Conservation (phyloP, 2,329 filamentous ascomycete genomes). For the Penicillium italicum region DNA sequence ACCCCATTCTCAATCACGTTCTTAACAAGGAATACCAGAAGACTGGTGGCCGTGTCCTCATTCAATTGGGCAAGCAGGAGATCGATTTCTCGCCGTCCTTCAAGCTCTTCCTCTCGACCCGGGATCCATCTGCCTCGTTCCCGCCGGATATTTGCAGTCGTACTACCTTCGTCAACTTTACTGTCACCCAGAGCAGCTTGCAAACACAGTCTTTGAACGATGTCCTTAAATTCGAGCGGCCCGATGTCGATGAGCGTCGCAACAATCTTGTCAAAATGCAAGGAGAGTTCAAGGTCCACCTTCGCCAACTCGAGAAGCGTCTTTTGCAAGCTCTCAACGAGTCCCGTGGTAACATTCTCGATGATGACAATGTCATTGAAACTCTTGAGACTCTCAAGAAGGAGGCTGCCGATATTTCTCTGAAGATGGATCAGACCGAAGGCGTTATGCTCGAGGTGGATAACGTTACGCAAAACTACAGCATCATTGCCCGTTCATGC, state of each 20-base stretch:
- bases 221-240: conserved; percentile 93
- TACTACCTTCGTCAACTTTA: conserved; percentile 99
- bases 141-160: conserved; percentile 96
- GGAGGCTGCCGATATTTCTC: conserved; percentile 91
- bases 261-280: conserved; percentile 98
- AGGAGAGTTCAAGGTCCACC: conserved; percentile 98
- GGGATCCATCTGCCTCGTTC: conserved; percentile 93
- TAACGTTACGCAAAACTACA: conserved; percentile 90
- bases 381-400: conserved; percentile 97
- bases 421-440: conserved; percentile 94
- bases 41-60: conserved; percentile 94
- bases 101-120: conserved; percentile 89
- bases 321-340: conserved; percentile 94
- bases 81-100: conserved; percentile 98
- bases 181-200: conserved; percentile 96
- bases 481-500: conserved; percentile 87
- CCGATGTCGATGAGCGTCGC: conserved; percentile 92
- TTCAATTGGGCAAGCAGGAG: conserved; percentile 96
- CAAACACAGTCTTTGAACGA: conserved; percentile 98
- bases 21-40: conserved; percentile 99
- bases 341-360: conserved; percentile 93
- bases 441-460: conserved; percentile 98
- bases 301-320: conserved; percentile 90
- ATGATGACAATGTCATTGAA: conserved; percentile 97
- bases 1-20: conserved; percentile 96